These are phyloP conservation scores for Ceratonia siliqua DNA, from an alignment of 306 rosid species.

Conservation along the genomic window DNA sequence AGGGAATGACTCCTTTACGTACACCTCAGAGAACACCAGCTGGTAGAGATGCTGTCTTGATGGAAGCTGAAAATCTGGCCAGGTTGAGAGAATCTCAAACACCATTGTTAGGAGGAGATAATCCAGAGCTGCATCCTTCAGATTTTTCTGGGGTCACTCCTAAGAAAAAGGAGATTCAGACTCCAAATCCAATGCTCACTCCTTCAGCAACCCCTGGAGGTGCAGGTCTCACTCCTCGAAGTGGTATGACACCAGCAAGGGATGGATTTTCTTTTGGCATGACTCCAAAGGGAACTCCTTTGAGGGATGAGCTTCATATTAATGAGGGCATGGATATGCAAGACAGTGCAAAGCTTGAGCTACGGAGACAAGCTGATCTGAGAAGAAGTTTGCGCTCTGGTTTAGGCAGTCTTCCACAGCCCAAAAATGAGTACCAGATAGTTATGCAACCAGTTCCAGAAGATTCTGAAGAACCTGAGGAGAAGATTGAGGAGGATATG, in stretches of 20 bases:
- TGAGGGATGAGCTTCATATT: slow-evolving; percentile 85
- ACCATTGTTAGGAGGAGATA: slow-evolving; percentile 91
- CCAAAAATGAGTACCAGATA: slow-evolving; percentile 87
- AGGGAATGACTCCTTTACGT: slow-evolving; percentile 76
- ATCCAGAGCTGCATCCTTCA: slow-evolving; percentile 93
- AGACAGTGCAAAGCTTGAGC: slow-evolving; percentile 72
- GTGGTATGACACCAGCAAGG: slow-evolving; percentile 84
- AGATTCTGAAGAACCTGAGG: slow-evolving; percentile 79
- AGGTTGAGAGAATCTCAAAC: slow-evolving; percentile 97
- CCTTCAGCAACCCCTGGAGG: slow-evolving; percentile 93
- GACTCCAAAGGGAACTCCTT: slow-evolving; percentile 90
- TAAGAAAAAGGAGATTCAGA: slow-evolving; percentile 74
- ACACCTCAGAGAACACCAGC: slow-evolving; percentile 95
- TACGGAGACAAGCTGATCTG: slow-evolving; percentile 72
- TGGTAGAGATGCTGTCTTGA: slow-evolving; percentile 91
- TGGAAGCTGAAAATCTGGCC: slow-evolving; percentile 96
- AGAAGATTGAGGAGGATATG: slow-evolving; percentile 90
- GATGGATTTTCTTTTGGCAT: slow-evolving; percentile 76
- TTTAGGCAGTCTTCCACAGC: slow-evolving; percentile 71
- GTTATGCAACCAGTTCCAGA: slow-evolving; percentile 81
- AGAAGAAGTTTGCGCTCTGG: slow-evolving; percentile 75
- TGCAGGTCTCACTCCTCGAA: slow-evolving; percentile 73
- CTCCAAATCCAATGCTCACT: slow-evolving; percentile 83
- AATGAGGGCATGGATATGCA: slow-evolving; percentile 77
- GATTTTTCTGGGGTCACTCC: slow-evolving; percentile 99